Base-by-base conservation (phyloP, 768 basidiomycete species). In the Podaxis sp. region DNA sequence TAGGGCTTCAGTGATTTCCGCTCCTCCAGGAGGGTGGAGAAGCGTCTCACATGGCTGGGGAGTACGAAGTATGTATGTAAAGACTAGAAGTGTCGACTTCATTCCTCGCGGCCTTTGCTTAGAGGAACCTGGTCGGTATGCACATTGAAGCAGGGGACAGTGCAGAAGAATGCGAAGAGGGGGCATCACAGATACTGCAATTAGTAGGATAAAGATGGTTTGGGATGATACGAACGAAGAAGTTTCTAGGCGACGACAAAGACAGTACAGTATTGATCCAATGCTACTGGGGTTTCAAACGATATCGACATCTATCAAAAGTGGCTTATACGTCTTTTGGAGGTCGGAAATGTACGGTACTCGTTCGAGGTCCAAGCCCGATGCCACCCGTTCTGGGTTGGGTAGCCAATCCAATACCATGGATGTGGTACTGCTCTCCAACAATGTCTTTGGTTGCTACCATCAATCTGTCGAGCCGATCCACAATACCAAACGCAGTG, bases 401-500 rank as follows among this genome's bases (percentile, higher is more conserved):
- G 5, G 54, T n/a, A 15, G 37, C 4, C 22, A 67, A 25, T 1
- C 82, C 87, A 15, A 90, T 73, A 0, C 90, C 90, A 62, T 87
- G 83, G n/a, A 94, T 90, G 69, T 93, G 89, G 70, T 89, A 93
- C 66, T 91, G 89, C 71, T 94, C 93, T 1, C 93, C 93, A 1
- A 94, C 90, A 50, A 94, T 77, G 72, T 94, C 91, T 71, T 95
- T 95, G 15, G 86, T 84, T 2, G 91, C 90, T 2, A 93, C 69
- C 86, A 94, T 91, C 61, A 94, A 73, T 56, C 84, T 77, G 69
- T 95, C 93, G 12, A 95, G 75, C 9, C 90, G 82, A 5, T 82
- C 82, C n/a, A 94, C 76, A 43, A 94, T 82, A 0, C 82, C 80
- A 65, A 83, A 90, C 0, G 88, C 79, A 0, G 87, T 89, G 1